Base-by-base conservation (phyloP, 108 stramenopile genomes). In the Asterionellopsis glacialis region DNA sequence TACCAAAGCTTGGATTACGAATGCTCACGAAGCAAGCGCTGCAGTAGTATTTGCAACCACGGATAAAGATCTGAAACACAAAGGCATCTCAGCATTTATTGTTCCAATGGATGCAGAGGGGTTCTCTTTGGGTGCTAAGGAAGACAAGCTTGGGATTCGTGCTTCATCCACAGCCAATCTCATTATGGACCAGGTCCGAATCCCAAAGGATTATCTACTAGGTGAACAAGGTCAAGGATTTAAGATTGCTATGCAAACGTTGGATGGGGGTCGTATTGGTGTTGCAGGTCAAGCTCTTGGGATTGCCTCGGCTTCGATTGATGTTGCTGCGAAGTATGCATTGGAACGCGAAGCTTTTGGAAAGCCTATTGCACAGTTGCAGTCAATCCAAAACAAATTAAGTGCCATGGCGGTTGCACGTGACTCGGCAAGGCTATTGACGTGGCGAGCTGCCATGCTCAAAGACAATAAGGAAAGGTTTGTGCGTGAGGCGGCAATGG, bases 1-100 rank as follows among this genome's bases (percentile, higher is more conserved):
- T n/a, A 94, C 93, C 59, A 98, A 98, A 78, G 97, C 97, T 19
- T 98, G 97, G 97, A 98, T 98, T 72, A 97, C 95, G 26, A 98
- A 98, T 75, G 96, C 97, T 9, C 81, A 95, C 62, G 96, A 97
- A 64, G 80, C 96, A 9, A 59, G 78, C 56, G 89, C 91, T 0
- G 91, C 95, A 12, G 85, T 98, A 49, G 93, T 98, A 9, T 98
- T 98, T 76, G 97, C 97, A 28, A 98, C 97, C 9, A 98, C 97
- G 18, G 96, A 98, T 72, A 97, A 96, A 70, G 71, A 70, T 16
- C 72, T 94, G 63, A 90, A 85, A 59, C 96, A 98, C 90, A 97
- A 94, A 79, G 96, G 95, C 22, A 96, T 93, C 38, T 88, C 87
- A 0, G 90, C 93, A 15, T 94, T 96, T 59, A 73, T 94, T 56